Percentiles rank a stretch among this genome's conserved stretches.
phyloP scores from a whole-genome alignment of 1,139 yeast genomes.

The Eremothecium cymbalariae region DNA sequence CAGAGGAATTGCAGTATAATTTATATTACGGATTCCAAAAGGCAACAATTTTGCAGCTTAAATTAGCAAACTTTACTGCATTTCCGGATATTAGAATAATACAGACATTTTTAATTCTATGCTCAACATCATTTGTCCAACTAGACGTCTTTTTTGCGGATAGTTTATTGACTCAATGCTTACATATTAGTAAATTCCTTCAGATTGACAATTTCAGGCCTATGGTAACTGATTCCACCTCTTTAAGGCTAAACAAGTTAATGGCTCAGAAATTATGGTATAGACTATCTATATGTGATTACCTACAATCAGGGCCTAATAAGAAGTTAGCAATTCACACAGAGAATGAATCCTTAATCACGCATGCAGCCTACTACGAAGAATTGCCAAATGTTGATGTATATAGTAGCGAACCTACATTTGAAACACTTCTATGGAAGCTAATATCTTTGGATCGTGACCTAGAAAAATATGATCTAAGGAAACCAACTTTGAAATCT shows the following conservation, averaged over 20 bases:
- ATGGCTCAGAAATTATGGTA: slow-evolving; percentile 27
- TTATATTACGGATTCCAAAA: slow-evolving; percentile 14
- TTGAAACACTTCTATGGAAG: slow-evolving; percentile 28
- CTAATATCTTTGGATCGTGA: slow-evolving; percentile 29
- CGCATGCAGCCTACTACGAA: slow-evolving; percentile 21
- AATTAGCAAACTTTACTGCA: slow-evolving; percentile 16
- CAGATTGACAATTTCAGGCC: slow-evolving; percentile 18
- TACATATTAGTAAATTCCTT: slow-evolving; percentile 22
- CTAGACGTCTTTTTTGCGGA: slow-evolving; percentile 13
- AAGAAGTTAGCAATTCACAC: slow-evolving; percentile 20
- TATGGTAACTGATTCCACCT: slow-evolving; percentile 19
- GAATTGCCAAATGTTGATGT: slow-evolving; percentile 24
- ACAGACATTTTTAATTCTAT: slow-evolving; percentile 23
- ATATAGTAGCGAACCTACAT: slow-evolving; percentile 25
- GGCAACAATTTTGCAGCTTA: slow-evolving; percentile 15
- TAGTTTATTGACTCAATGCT: slow-evolving; percentile 20
- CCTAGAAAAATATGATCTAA: slow-evolving; percentile 19
- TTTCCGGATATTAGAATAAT: slow-evolving; percentile 25
- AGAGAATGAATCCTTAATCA: slow-evolving; percentile 24
- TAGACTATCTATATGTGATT: slow-evolving; percentile 23
- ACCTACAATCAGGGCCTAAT: slow-evolving; percentile 21
- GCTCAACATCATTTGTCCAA: slow-evolving; percentile 20
- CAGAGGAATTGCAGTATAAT: slow-evolving; percentile 14
- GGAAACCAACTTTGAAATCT: slow-evolving; percentile 27
- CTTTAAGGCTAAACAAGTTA: slow-evolving; percentile 19